Evolutionary conservation across 305 asterid genomes (phyloP).

Genomic region (Solanum hybrid): DNA sequence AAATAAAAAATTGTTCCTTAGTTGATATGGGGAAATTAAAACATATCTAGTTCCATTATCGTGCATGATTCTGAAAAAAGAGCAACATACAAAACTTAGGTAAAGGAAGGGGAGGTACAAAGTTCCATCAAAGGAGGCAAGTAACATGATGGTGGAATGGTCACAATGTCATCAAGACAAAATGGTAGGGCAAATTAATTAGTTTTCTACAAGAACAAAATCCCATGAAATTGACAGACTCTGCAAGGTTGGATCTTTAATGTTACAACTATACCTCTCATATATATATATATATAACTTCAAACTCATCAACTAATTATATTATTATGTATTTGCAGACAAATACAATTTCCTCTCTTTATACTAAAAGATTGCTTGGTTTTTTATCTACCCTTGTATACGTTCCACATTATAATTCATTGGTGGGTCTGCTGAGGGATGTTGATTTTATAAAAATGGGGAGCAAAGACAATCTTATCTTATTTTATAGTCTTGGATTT

Average conservation of each 20-base stretch:
- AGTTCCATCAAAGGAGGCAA: background rate
- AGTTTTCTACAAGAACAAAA: background rate
- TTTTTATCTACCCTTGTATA: background rate
- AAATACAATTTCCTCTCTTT: conserved; percentile 14
- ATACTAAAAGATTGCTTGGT: conserved; percentile 18
- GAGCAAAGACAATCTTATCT: conserved; percentile 32
- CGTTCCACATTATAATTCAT: conserved; percentile 12
- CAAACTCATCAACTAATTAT: background rate
- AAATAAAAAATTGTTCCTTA: too few species aligned
- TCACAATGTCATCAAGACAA: conserved; percentile 1
- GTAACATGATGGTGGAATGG: conserved; percentile 5
- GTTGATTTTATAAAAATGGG: conserved; percentile 32
- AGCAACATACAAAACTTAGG: background rate
- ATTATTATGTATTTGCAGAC: conserved; percentile 7
- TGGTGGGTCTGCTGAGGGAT: conserved; percentile 31
- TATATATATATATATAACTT: background rate
- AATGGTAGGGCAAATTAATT: background rate
- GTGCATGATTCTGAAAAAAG: background rate
- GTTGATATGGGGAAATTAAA: background rate
- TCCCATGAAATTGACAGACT: conserved; percentile 7
- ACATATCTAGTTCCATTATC: background rate
- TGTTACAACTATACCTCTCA: background rate
- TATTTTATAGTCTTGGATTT: conserved; percentile 24
- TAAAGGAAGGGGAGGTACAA: background rate
- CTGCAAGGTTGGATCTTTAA: background rate